Base-by-base conservation (phyloP, 2,329 filamentous ascomycete genomes). In the Diaporthe sp. region DNA sequence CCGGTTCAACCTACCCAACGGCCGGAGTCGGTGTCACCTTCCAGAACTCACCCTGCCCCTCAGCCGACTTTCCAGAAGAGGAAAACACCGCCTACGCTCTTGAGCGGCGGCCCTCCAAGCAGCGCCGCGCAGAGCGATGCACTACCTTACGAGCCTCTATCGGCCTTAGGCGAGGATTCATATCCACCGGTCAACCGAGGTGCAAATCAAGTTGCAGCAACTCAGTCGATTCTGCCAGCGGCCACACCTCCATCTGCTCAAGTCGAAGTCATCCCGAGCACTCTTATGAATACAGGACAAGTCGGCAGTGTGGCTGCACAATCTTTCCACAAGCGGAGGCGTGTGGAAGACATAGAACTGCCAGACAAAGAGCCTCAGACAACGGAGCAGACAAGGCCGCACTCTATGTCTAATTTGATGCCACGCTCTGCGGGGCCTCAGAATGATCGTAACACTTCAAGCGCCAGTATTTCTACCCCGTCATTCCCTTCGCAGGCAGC, bases 161-260 rank as follows among this genome's bases (percentile, higher is more conserved):
- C 69, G 15, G 78, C 78, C 1, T 77, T 82, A 25, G 72, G 61
- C 57, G 61, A 76, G 28, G 74, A 78, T 25, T 74, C 52, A 54
- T 42, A 73, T n/a, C 54, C 77, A 17, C 70, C 79, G 33, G 70
- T 80, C 71, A 80, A 80, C 45, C 80, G 78, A 61, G 60, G 75
- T 67, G 74, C 76, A 58, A 57, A 77, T 28, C 77, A n/a, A 54
- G 30, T 57, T 22, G 28, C 71, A 30, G 58, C 66, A 38, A 60
- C 52, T 47, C 47, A 33, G 25, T 73, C 66, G 28, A n/a, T 22
- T 12, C 69, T 19, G 25, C 58, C 75, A 45, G 76, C 79, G 33
- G 75, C 78, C 47, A 83, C 82, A 12, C 81, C 82, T 25, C 81
- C 81, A 19, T 83, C 82, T 22, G 82, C 82, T 10, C 82, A 83